These are phyloP conservation scores for Colletotrichum orbiculare DNA, from an alignment of 2,329 filamentous ascomycete species.

Conservation along the genomic window DNA sequence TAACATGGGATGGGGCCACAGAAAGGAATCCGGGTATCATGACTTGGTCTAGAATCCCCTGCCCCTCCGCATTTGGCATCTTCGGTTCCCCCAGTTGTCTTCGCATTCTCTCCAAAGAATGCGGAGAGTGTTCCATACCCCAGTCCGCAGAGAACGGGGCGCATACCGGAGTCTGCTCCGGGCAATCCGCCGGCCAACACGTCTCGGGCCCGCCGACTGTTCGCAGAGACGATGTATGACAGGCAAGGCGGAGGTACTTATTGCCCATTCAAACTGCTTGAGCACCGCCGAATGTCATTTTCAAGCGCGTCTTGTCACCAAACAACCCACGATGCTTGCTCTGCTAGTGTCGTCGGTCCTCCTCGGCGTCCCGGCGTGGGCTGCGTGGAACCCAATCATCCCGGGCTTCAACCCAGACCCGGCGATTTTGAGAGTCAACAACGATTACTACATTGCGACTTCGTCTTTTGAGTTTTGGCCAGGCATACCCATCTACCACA, in stretches of 20 bases:
- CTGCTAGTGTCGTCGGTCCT: background rate
- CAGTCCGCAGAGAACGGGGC: background rate
- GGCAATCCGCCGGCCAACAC: background rate
- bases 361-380: background rate
- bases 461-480: constrained; percentile 67
- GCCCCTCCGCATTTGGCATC: background rate
- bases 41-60: background rate
- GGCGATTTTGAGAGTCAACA: constrained; percentile 59
- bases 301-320: too few species aligned
- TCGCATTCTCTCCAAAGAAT: background rate
- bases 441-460: constrained; percentile 63
- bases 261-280: too few species aligned
- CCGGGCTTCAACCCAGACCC: constrained; percentile 67
- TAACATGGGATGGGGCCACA: too few species aligned
- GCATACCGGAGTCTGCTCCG: constrained; percentile 1
- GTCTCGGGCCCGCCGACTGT: background rate
- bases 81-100: background rate
- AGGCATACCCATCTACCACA: constrained; percentile 62
- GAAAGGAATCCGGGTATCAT: too few species aligned
- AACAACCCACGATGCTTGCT: too few species aligned
- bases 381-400: constrained; percentile 56
- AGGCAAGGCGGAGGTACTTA: background rate
- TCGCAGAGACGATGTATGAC: background rate
- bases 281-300: too few species aligned
- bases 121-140: too few species aligned